phyloP scores from a whole-genome alignment of 2,329 filamentous ascomycete genomes.

The Ophiosphaerella herpotricha region DNA sequence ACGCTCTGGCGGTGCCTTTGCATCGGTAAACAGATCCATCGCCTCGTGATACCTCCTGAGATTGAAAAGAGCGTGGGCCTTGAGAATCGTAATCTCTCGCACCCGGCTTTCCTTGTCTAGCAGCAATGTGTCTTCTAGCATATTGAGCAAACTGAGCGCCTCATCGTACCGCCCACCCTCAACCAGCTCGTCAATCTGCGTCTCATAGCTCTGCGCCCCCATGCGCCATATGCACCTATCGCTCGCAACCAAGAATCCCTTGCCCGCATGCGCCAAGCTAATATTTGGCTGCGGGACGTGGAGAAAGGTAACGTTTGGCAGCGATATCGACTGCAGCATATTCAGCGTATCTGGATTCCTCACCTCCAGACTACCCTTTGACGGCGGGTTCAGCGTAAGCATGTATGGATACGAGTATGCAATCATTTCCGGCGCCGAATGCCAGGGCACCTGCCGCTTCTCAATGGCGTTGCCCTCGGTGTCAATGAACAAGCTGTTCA shows the following conservation, averaged over 20 bases:
- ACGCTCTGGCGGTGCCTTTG: slow-evolving; percentile 84
- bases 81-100: slow-evolving; percentile 86
- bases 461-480: slow-evolving; percentile 79
- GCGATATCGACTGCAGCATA: slow-evolving; percentile 80
- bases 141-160: slow-evolving; percentile 82
- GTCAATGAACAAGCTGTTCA: slow-evolving; percentile 92
- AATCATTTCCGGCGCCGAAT: slow-evolving; percentile 81
- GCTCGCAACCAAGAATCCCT: slow-evolving; percentile 91
- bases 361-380: slow-evolving; percentile 85
- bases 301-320: slow-evolving; percentile 81
- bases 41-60: slow-evolving; percentile 82
- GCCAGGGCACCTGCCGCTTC: slow-evolving; percentile 91
- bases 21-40: slow-evolving; percentile 88
- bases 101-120: slow-evolving; percentile 80
- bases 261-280: slow-evolving; percentile 92
- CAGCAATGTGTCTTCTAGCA: slow-evolving; percentile 91
- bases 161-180: slow-evolving; percentile 79
- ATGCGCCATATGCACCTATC: slow-evolving; percentile 95
- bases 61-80: slow-evolving; percentile 83
- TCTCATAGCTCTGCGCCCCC: slow-evolving; percentile 88
- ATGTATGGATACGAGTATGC: slow-evolving; percentile 98
- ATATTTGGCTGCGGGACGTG: slow-evolving; percentile 92
- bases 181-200: slow-evolving; percentile 82
- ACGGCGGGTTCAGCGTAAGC: slow-evolving; percentile 78
- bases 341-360: slow-evolving; percentile 90